phyloP scores from a whole-genome alignment of 2,329 filamentous ascomycete species.

The Cladosporium sp. region DNA sequence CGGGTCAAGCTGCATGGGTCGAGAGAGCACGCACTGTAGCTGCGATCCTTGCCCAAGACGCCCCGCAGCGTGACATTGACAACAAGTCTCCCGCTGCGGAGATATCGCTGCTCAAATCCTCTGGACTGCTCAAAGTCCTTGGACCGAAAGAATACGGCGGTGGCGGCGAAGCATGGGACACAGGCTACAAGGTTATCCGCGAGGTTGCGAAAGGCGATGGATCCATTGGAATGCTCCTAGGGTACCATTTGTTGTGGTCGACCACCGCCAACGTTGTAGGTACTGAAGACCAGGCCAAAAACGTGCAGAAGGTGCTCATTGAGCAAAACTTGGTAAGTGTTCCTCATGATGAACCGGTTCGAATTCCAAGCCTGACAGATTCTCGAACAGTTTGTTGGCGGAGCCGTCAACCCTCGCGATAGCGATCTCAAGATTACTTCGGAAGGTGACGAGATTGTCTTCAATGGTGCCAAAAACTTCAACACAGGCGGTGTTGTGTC shows the following conservation, averaged over 20 bases:
- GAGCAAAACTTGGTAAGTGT: conserved; percentile 61
- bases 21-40: conserved; percentile 53
- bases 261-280: conserved; percentile 64
- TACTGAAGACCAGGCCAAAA: conserved; percentile 59
- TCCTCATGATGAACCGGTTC: not conserved
- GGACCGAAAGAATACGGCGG: conserved; percentile 56
- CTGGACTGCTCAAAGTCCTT: conserved; percentile 54
- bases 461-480: conserved; percentile 66
- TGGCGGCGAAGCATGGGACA: conserved; percentile 55
- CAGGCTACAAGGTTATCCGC: conserved; percentile 61
- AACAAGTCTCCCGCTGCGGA: conserved; percentile 57
- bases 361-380: conserved; percentile 41
- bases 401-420: conserved; percentile 66
- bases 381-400: conserved; percentile 60
- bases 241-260: conserved; percentile 67
- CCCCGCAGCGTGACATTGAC: conserved; percentile 51
- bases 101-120: conserved; percentile 54
- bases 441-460: conserved; percentile 58
- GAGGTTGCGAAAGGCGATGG: conserved; percentile 67
- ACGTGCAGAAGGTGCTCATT: conserved; percentile 56
- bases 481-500: conserved; percentile 69
- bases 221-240: conserved; percentile 66
- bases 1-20: conserved; percentile 49
- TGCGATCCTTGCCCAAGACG: conserved; percentile 54
- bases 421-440: conserved; percentile 60